A percentile compares a stretch with the other conserved stretches of the same genome.
These are phyloP conservation scores for Erythrophleum fordii DNA, from an alignment of 306 rosid genomes.

Conservation along the genomic window DNA sequence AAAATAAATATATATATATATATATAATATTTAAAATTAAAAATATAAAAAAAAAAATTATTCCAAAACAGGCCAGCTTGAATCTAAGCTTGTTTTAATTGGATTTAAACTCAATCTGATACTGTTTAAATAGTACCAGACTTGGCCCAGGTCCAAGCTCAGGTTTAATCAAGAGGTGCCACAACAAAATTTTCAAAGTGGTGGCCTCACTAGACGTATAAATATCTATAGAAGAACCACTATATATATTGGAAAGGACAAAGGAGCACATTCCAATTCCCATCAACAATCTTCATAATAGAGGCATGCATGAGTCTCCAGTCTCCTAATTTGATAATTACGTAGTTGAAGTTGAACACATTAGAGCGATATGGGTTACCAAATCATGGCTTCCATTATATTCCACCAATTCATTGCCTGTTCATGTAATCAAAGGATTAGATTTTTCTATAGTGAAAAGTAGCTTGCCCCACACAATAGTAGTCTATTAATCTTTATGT, in stretches of 20 bases:
- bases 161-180: too few relatives aligned
- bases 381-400: neutral
- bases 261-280: neutral
- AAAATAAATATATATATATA: too few relatives aligned
- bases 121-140: too few relatives aligned
- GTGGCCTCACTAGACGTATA: neutral
- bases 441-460: too few relatives aligned
- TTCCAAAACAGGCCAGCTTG: too few relatives aligned
- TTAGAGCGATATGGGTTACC: neutral
- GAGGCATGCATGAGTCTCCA: neutral
- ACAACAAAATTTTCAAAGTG: neutral
- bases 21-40: too few relatives aligned
- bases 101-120: too few relatives aligned
- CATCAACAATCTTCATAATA: neutral
- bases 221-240: neutral
- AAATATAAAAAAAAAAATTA: too few relatives aligned
- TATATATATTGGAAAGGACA: neutral
- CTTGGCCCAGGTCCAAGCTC: too few relatives aligned
- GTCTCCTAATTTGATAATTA: neutral
- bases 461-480: neutral
- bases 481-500: neutral
- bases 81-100: too few relatives aligned
- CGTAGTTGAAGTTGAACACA: neutral
- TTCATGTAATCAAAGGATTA: too few relatives aligned
- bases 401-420: neutral